Conservation (phyloP, 306 rosid genomes). For the Castanea sativa region DNA sequence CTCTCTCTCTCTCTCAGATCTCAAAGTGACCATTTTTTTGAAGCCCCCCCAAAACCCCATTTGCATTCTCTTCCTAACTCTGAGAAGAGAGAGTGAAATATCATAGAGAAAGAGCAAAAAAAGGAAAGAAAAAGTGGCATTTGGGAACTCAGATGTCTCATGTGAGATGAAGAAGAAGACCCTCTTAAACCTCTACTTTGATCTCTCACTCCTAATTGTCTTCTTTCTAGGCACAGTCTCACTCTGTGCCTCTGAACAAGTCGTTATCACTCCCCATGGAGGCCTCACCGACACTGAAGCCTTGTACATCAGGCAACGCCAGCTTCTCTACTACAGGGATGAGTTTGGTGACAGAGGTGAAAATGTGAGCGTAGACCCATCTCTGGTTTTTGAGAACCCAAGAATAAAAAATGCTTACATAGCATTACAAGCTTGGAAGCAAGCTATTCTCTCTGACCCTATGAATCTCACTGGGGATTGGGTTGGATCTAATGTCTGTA, state of each 20-base stretch:
- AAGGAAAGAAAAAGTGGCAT: constrained; percentile 24
- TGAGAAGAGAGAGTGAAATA: background rate
- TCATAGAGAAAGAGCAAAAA: background rate
- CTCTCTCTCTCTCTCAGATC: constrained; percentile 28
- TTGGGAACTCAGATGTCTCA: constrained; percentile 59
- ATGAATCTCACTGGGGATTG: constrained; percentile 49
- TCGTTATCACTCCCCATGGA: constrained; percentile 38
- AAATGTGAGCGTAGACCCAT: constrained; percentile 60
- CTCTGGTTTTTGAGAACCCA: constrained; percentile 57
- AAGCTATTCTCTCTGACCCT: constrained; percentile 88
- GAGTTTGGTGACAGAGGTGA: constrained; percentile 86
- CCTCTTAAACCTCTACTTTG: constrained; percentile 16
- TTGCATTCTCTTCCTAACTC: constrained; percentile 6
- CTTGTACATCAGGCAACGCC: constrained; percentile 65
- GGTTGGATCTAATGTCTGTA: constrained; percentile 78
- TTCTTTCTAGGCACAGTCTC: constrained; percentile 21
- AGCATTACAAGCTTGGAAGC: constrained; percentile 79
- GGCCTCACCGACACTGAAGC: constrained; percentile 51
- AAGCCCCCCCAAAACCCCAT: background rate
- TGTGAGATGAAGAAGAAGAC: constrained; percentile 88
- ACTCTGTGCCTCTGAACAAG: constrained; percentile 9
- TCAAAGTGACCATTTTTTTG: constrained; percentile 24
- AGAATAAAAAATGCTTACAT: constrained; percentile 69
- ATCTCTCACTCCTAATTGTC: constrained; percentile 19
- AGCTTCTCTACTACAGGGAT: constrained; percentile 82